Evolutionary conservation across 129 eudicot species (phyloP).

Genomic region (Flaveria ramosissima): DNA sequence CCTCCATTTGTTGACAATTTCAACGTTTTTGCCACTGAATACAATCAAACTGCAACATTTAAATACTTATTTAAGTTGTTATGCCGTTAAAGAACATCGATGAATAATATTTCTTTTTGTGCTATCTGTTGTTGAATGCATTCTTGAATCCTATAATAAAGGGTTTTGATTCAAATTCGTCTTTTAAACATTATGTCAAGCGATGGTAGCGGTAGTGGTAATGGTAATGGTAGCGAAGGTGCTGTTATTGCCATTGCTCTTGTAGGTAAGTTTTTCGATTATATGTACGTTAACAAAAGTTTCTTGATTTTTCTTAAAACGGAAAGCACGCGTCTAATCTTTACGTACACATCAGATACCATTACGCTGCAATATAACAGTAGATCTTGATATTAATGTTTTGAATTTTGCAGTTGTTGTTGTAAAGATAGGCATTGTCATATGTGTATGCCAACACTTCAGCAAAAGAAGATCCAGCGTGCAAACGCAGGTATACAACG

Average conservation of each 20-base stretch:
- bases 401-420: slow-evolving; percentile 13
- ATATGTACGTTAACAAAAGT: neutral
- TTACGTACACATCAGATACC: too few species aligned
- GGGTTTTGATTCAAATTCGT: neutral
- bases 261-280: slow-evolving; percentile 12
- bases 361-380: too few species aligned
- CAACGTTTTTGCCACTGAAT: neutral
- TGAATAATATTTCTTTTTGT: too few species aligned
- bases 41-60: neutral
- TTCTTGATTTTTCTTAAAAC: neutral
- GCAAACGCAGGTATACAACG: slow-evolving; percentile 8
- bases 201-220: neutral
- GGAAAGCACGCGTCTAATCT: too few species aligned
- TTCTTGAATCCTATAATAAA: neutral
- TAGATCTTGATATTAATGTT: neutral
- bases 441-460: slow-evolving; percentile 17
- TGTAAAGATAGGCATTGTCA: slow-evolving; percentile 18
- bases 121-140: too few species aligned
- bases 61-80: neutral
- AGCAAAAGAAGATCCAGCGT: neutral
- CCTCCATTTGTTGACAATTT: neutral
- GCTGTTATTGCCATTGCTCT: neutral
- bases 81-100: too few species aligned
- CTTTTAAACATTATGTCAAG: slow-evolving; percentile 22
- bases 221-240: neutral